Percentiles rank a stretch among this genome's conserved stretches.
These are phyloP conservation scores for thale cress (Arabidopsis thaliana) DNA, from an alignment of 345 rosid genomes.

Conservation along the genomic window DNA sequence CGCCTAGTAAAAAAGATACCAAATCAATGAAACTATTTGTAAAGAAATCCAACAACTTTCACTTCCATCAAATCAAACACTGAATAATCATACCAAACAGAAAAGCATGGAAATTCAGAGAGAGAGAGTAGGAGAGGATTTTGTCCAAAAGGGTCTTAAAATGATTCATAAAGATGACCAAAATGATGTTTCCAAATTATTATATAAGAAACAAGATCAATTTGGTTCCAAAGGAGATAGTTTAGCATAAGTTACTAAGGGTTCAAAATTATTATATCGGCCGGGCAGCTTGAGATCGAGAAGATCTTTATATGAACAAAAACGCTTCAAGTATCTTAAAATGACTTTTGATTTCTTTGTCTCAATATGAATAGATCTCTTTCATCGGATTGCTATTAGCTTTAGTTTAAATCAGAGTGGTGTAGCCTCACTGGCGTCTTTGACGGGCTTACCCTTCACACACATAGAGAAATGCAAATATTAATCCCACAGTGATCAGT, in stretches of 20 bases:
- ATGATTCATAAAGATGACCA: slow-evolving; percentile 4
- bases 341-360: neutral
- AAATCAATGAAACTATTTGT: neutral
- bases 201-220: neutral
- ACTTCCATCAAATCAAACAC: slow-evolving; percentile 1
- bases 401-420: slow-evolving; percentile 47
- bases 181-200: neutral
- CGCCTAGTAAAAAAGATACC: neutral
- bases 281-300: neutral
- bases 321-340: slow-evolving; percentile 12
- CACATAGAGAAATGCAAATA: neutral
- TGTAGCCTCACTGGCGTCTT: slow-evolving; percentile 94
- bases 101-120: neutral
- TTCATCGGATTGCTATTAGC: neutral
- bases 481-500: neutral
- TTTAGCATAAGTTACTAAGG: neutral
- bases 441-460: slow-evolving; percentile 90
- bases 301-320: neutral
- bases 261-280: slow-evolving; percentile 10
- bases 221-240: slow-evolving; percentile 15
- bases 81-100: neutral
- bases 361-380: neutral
- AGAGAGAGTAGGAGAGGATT: neutral
- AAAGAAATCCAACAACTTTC: neutral
- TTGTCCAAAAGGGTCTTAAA: neutral